A percentile compares a stretch with the other conserved stretches of the same genome.
Conservation (phyloP, 1,139 yeast genomes). For the Candida tunisiensis region DNA sequence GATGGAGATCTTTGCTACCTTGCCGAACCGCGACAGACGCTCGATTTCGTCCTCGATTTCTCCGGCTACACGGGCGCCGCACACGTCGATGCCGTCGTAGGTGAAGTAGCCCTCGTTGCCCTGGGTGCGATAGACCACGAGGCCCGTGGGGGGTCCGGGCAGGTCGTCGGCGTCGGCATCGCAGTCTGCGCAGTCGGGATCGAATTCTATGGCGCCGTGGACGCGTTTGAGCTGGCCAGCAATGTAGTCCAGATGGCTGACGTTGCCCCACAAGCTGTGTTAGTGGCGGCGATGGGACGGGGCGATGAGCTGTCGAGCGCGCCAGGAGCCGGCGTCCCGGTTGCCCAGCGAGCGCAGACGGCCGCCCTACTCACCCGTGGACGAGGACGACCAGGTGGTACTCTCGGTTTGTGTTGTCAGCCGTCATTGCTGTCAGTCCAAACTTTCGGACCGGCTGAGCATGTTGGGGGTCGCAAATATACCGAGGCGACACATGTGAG, state of each 20-base stretch:
- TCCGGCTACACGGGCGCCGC: slow-evolving; percentile 58
- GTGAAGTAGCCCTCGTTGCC: slow-evolving; percentile 54
- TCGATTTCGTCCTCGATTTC: slow-evolving; percentile 40
- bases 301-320: neutral
- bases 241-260: slow-evolving; percentile 44
- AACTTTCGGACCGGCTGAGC: no score
- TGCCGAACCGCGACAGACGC: slow-evolving; percentile 12
- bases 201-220: slow-evolving; percentile 11
- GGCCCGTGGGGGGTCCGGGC: neutral
- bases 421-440: no score
- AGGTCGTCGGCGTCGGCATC: neutral
- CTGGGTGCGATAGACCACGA: slow-evolving; percentile 39
- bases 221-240: slow-evolving; percentile 10
- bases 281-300: no score
- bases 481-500: no score
- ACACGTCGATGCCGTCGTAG: slow-evolving; percentile 74
- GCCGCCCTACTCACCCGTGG: slow-evolving; percentile 46
- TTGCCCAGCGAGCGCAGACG: no score
- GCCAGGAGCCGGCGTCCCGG: neutral
- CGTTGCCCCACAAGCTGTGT: slow-evolving; percentile 58
- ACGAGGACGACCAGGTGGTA: slow-evolving; percentile 51
- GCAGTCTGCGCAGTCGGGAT: slow-evolving; percentile 4
- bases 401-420: no score
- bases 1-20: slow-evolving; percentile 31
- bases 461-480: no score